Percentiles rank a stretch among this genome's conserved stretches.
Evolutionary conservation across 2,329 filamentous ascomycete species (phyloP).

Genomic region (Cercospora janseana): DNA sequence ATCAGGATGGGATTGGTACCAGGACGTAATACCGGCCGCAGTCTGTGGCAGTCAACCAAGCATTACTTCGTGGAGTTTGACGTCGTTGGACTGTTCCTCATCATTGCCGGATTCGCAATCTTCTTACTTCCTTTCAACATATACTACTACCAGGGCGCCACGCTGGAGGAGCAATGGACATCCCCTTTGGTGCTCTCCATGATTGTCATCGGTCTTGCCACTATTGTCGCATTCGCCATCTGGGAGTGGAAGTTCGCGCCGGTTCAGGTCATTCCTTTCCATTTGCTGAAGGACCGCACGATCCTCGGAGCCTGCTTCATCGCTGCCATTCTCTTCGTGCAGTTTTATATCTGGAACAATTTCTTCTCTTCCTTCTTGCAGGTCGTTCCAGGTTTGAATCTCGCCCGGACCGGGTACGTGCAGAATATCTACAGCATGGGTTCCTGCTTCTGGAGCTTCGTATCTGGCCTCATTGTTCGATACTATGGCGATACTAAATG

Average conservation of each 20-base stretch:
- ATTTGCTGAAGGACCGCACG: slow-evolving; percentile 52
- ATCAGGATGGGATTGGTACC: slow-evolving; percentile 29
- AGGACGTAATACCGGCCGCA: slow-evolving; percentile 24
- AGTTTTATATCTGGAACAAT: slow-evolving; percentile 43
- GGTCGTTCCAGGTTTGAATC: slow-evolving; percentile 46
- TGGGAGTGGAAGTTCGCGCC: slow-evolving; percentile 59
- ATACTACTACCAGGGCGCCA: slow-evolving; percentile 30
- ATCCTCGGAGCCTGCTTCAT: slow-evolving; percentile 49
- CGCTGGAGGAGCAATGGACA: slow-evolving; percentile 37
- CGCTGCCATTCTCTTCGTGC: slow-evolving; percentile 44
- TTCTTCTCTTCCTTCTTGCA: slow-evolving; percentile 49
- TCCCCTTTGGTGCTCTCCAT: slow-evolving; percentile 41
- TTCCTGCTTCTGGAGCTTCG: slow-evolving; percentile 44
- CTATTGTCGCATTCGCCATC: slow-evolving; percentile 47
- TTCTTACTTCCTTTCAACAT: slow-evolving; percentile 70
- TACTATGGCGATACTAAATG: slow-evolving; percentile 51
- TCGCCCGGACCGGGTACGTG: slow-evolving; percentile 27
- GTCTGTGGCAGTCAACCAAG: slow-evolving; percentile 21
- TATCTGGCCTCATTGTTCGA: slow-evolving; percentile 48
- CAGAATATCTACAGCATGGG: slow-evolving; percentile 36
- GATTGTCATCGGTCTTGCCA: slow-evolving; percentile 33
- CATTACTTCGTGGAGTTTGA: slow-evolving; percentile 35
- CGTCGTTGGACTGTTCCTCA: slow-evolving; percentile 30
- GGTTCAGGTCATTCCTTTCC: slow-evolving; percentile 57
- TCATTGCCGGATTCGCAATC: slow-evolving; percentile 55